A percentile compares a stretch with the other conserved stretches of the same genome.
Evolutionary conservation across 2,329 filamentous ascomycete species (phyloP).

Genomic region (Zelopaecilomyces penicillatus): DNA sequence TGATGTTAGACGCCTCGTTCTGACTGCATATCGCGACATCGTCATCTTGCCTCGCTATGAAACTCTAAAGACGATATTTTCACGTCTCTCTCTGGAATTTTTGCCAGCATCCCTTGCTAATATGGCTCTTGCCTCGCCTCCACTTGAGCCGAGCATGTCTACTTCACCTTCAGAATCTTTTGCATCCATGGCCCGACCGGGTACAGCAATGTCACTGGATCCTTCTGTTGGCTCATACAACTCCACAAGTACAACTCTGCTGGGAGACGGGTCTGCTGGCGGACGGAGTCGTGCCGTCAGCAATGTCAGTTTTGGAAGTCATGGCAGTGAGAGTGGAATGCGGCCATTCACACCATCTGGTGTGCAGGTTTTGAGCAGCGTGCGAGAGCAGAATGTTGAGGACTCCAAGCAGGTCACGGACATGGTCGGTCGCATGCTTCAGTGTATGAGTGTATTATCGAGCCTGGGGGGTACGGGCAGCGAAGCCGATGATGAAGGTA

Average conservation of each 20-base stretch:
- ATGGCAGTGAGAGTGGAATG: constrained; percentile 32
- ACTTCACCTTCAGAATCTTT: constrained; percentile 44
- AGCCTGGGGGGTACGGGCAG: constrained; percentile 56
- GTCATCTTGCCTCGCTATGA: constrained; percentile 87
- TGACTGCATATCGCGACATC: constrained; percentile 80
- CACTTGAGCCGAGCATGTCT: constrained; percentile 40
- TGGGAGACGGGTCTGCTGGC: constrained; percentile 54
- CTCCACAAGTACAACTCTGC: constrained; percentile 67
- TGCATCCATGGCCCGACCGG: constrained; percentile 46
- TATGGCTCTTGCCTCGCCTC: constrained; percentile 46
- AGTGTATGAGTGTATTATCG: constrained; percentile 87
- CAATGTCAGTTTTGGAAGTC: constrained; percentile 64
- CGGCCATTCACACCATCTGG: constrained; percentile 44
- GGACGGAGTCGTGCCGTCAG: constrained; percentile 73
- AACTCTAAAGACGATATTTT: constrained; percentile 81
- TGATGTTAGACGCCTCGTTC: constrained; percentile 80
- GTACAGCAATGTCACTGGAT: constrained; percentile 69
- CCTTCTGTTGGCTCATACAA: constrained; percentile 71
- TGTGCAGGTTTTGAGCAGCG: constrained; percentile 29
- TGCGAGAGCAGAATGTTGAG: constrained; percentile 53
- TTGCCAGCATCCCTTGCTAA: constrained; percentile 45
- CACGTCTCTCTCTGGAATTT: constrained; percentile 77
- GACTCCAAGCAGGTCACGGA: constrained; percentile 79
- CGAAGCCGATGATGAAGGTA: constrained; percentile 57
- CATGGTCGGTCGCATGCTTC: constrained; percentile 89